Percentiles rank a stretch among this genome's conserved stretches.
These are phyloP conservation scores for Mycena belliarum DNA, from an alignment of 768 basidiomycete species.

Conservation along the genomic window DNA sequence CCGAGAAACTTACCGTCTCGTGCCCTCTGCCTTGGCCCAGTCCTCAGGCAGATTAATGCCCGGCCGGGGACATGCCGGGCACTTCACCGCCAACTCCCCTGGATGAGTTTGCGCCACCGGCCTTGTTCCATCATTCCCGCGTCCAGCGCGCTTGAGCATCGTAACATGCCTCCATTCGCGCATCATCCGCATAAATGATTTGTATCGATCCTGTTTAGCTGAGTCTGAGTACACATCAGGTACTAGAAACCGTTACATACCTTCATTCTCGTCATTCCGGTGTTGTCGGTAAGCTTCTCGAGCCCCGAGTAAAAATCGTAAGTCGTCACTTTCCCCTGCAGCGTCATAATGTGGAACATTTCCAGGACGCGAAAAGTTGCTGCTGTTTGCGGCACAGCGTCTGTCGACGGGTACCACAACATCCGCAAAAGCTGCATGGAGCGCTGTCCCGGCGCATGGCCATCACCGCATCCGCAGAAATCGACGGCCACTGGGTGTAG, in stretches of 20 bases:
- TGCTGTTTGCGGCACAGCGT: neutral
- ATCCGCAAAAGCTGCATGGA: neutral
- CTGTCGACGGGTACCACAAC: neutral
- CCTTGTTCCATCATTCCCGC: constrained; percentile 28
- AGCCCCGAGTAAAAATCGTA: constrained; percentile 6
- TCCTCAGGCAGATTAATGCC: neutral
- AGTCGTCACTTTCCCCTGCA: constrained; percentile 4
- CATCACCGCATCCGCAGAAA: neutral
- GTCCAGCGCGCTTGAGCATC: constrained; percentile 27
- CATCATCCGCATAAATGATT: constrained; percentile 7
- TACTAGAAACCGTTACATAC: neutral
- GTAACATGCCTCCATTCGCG: constrained; percentile 27
- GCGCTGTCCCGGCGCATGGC: neutral
- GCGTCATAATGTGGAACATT: neutral
- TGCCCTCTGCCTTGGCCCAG: neutral
- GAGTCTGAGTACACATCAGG: neutral
- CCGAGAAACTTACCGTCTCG: neutral
- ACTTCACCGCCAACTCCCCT: constrained; percentile 21
- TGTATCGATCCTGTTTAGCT: constrained; percentile 8
- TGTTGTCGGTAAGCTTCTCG: neutral
- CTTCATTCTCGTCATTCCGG: neutral
- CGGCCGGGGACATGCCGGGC: neutral
- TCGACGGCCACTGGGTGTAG: neutral
- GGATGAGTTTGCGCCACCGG: constrained; percentile 13
- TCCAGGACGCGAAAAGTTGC: neutral